Evolutionary conservation across 1,284 basidiomycete genomes (phyloP).

Genomic region (Rhodotorula sp.): DNA sequence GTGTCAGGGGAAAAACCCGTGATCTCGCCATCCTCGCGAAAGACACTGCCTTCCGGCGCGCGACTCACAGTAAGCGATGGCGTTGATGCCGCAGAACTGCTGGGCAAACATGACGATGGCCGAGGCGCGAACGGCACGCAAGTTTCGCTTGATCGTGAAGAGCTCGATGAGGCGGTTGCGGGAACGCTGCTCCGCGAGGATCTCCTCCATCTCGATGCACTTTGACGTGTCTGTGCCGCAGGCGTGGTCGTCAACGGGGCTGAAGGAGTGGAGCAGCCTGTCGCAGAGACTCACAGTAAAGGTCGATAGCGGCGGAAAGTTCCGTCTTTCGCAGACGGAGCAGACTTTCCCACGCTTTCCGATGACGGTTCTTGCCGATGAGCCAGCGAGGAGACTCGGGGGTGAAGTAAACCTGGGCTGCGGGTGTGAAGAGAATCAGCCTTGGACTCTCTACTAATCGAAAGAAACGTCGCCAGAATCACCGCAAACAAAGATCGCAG

Average conservation of each 20-base stretch:
- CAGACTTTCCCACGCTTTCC: constrained; percentile 64
- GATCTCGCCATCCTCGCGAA: background rate
- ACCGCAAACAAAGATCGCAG: constrained; percentile 47
- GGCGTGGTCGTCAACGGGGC: too few species aligned
- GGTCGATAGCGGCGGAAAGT: constrained; percentile 70
- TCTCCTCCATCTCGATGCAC: constrained; percentile 23
- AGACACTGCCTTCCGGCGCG: background rate
- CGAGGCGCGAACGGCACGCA: constrained; percentile 68
- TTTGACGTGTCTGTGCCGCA: constrained; percentile 12
- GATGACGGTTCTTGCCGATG: constrained; percentile 65
- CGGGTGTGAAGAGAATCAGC: background rate
- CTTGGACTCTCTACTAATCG: too few species aligned
- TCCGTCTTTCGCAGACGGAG: constrained; percentile 62
- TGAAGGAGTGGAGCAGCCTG: background rate
- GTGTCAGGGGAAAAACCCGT: background rate
- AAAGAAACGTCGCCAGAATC: too few species aligned
- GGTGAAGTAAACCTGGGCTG: constrained; percentile 22
- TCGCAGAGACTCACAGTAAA: constrained; percentile 44
- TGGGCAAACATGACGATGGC: constrained; percentile 65
- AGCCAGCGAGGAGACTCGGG: constrained; percentile 63
- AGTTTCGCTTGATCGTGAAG: constrained; percentile 67
- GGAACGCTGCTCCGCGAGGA: background rate
- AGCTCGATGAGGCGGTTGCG: constrained; percentile 34
- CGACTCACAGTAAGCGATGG: constrained; percentile 41
- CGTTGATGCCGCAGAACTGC: constrained; percentile 48